Conservation (phyloP, 169 alveolate species). For the Eimeria brunetti region DNA sequence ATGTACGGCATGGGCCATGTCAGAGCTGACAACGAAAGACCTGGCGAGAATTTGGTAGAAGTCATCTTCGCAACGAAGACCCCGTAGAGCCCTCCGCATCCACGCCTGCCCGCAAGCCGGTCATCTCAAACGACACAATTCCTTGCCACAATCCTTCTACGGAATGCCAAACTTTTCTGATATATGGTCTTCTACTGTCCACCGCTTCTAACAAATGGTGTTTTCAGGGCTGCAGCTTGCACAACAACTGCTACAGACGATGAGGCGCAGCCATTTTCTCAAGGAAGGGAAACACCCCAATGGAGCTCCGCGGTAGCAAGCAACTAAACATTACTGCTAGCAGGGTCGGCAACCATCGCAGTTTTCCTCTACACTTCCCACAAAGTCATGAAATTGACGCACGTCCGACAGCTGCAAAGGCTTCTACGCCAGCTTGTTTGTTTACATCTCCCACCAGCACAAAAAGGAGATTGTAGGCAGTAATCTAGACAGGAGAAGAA, state of each 20-base stretch:
- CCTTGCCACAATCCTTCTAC: not conserved
- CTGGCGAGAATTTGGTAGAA: slow-evolving; percentile 38
- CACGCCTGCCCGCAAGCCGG: slow-evolving; percentile 33
- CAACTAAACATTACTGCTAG: not conserved
- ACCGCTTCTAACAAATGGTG: not conserved
- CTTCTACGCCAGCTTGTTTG: not conserved
- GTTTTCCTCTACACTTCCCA: not conserved
- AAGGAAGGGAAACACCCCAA: not conserved
- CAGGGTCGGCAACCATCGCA: not conserved
- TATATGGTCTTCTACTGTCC: not conserved
- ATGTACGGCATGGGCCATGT: slow-evolving; percentile 97
- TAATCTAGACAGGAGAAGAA: not conserved
- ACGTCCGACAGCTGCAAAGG: not conserved
- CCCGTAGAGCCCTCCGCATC: slow-evolving; percentile 65
- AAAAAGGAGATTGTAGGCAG: not conserved
- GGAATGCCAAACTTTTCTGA: not conserved
- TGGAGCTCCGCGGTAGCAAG: not conserved
- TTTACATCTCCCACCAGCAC: not conserved
- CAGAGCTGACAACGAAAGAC: slow-evolving; percentile 84
- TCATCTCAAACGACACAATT: not conserved
- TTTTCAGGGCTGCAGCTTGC: not conserved
- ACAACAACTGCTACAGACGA: not conserved
- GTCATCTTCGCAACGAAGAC: not conserved
- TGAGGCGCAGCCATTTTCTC: not conserved
- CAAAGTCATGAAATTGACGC: not conserved